Evolutionary conservation across 768 basidiomycete genomes (phyloP).

Genomic region (Tylopilus subfusipes): DNA sequence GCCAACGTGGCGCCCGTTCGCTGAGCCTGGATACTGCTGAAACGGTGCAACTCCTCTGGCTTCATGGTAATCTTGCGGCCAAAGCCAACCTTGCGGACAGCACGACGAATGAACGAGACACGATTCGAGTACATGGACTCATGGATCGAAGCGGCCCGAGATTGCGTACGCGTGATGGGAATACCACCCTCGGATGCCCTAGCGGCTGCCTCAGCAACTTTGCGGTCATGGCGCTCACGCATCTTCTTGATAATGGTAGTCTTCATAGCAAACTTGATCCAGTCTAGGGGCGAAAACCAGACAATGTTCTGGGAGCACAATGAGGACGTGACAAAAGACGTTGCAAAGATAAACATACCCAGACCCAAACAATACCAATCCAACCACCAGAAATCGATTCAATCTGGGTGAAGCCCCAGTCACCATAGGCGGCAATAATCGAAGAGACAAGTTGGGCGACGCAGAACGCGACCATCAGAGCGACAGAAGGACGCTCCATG

Average conservation of each 20-base stretch:
- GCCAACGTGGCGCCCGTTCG: slow-evolving; percentile 75
- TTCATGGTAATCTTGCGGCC: slow-evolving; percentile 76
- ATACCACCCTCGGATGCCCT: slow-evolving; percentile 40
- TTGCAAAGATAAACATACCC: slow-evolving; percentile 55
- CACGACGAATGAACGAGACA: slow-evolving; percentile 88
- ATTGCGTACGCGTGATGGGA: slow-evolving; percentile 82
- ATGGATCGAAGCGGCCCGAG: slow-evolving; percentile 85
- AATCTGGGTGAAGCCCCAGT: slow-evolving; percentile 95
- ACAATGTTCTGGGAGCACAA: slow-evolving; percentile 66
- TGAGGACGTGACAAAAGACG: slow-evolving; percentile 8
- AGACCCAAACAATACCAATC: slow-evolving; percentile 97
- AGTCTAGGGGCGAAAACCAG: slow-evolving; percentile 95
- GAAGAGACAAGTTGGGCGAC: slow-evolving; percentile 92
- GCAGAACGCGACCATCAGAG: slow-evolving; percentile 87
- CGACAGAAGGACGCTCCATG: slow-evolving; percentile 90
- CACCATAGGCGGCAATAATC: slow-evolving; percentile 89
- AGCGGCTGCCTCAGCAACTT: slow-evolving; percentile 39
- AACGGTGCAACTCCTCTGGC: slow-evolving; percentile 81
- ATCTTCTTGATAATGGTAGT: slow-evolving; percentile 84
- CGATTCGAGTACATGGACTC: slow-evolving; percentile 95
- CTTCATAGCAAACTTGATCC: slow-evolving; percentile 96
- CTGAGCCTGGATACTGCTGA: slow-evolving; percentile 82
- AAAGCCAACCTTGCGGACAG: slow-evolving; percentile 85
- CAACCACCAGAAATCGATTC: slow-evolving; percentile 80
- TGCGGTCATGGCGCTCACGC: slow-evolving; percentile 57